Conservation (phyloP, 495 filamentous ascomycete genomes). For the Niebla homalea region DNA sequence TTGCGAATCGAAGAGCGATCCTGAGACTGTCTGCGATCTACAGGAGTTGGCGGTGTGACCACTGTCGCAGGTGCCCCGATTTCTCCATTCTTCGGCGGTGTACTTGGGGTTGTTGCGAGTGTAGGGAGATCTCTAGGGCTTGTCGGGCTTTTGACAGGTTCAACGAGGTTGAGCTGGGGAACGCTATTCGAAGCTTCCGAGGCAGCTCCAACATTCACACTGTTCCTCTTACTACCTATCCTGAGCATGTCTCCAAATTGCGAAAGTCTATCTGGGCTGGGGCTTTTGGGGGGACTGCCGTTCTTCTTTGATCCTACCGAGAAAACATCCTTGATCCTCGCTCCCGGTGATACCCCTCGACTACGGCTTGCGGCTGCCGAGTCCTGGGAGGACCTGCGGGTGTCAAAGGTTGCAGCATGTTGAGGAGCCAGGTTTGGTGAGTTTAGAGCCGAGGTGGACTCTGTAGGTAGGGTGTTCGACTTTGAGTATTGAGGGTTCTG, state of each 20-base stretch:
- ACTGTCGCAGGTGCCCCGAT: slow-evolving; percentile 35
- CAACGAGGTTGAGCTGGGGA: not conserved
- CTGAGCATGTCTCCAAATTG: slow-evolving; percentile 22
- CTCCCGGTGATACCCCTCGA: slow-evolving; percentile 30
- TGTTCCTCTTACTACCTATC: slow-evolving; percentile 26
- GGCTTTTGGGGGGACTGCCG: slow-evolving; percentile 27
- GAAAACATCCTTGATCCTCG: slow-evolving; percentile 36
- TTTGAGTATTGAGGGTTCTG: slow-evolving; percentile 15
- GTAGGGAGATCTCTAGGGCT: slow-evolving; percentile 10
- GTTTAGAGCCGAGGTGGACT: not conserved
- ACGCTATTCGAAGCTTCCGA: slow-evolving; percentile 20
- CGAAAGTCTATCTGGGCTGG: slow-evolving; percentile 32
- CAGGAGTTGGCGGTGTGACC: slow-evolving; percentile 43
- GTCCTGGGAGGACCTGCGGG: not conserved
- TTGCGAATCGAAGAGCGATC: slow-evolving; percentile 1
- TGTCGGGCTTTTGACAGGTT: slow-evolving; percentile 1
- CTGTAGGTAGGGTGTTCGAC: slow-evolving; percentile 9
- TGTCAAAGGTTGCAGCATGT: slow-evolving; percentile 15
- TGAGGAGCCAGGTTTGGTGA: slow-evolving; percentile 14
- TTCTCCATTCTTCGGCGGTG: slow-evolving; percentile 29
- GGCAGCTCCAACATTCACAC: slow-evolving; percentile 27
- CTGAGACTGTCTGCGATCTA: slow-evolving; percentile 18
- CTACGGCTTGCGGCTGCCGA: slow-evolving; percentile 16
- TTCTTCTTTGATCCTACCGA: slow-evolving; percentile 26
- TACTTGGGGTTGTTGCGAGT: slow-evolving; percentile 22